Base-by-base conservation (phyloP, 805 yeast species). In the Metschnikowia similis region DNA sequence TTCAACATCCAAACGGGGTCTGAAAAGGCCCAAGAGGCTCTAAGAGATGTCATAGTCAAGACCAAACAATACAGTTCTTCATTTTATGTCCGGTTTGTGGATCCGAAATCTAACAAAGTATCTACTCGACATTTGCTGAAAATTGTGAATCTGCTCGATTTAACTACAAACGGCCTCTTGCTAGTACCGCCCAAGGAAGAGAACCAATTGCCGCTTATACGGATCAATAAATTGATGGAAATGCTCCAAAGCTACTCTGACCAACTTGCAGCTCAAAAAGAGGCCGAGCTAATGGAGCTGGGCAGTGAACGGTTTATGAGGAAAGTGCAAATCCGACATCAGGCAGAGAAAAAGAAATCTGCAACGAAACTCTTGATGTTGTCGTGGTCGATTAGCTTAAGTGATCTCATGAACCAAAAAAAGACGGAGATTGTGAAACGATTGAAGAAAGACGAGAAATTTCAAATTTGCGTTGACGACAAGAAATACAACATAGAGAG, bases 331-430 rank as follows among this genome's bases (percentile, higher is more conserved):
- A 66, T 56, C 48, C 56, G 71, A 31, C 61, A 63, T 17, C 65
- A 61, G 40, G 65, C 66, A 1, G 73, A 70, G 42, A 64, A 62
- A 61, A 73, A 71, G 55, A 70, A 68, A 48, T 63, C 70, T 0
- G 70, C 72, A 31, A 53, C 71, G n/a, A 82, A 82, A 55, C 65
- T 73, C 31, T 64, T 82, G 32, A 74, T 75, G 39, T 61, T 82
- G 3, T 73, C 82, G 9, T 82, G 86, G 86, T 74, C 76, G 42
- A 82, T 82, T 17, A 74, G 76, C n/a, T 62, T 66, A 32, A 73
- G 75, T 38, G 87, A 82, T 62, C 65, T 82, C 49, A 61, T 59
- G 28, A 73, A 75, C 35, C 87, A 82, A 52, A 82, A 82, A 58
- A 66, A 67, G 11, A 70, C 71, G 48, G 87, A 82, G 56, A 76